Base-by-base conservation (phyloP, 768 basidiomycete genomes). In the Phanerodontia chrysosporium region DNA sequence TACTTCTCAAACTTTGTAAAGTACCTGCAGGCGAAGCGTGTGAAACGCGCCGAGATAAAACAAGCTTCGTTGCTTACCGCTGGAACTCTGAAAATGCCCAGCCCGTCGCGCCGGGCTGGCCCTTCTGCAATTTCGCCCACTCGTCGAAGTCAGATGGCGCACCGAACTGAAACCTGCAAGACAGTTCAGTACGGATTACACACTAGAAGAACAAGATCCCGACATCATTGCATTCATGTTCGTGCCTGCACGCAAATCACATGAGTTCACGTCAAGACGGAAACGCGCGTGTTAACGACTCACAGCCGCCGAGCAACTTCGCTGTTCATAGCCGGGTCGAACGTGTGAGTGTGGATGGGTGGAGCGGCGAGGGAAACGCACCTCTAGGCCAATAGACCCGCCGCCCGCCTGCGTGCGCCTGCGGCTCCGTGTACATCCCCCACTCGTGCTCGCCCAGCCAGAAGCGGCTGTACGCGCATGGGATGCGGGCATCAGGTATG, bases 291-390 rank as follows among this genome's bases (percentile, higher is more conserved):
- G 22, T 21, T 28, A 6, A 7, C 8, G 13, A 75, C 84, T 69
- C 66, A 86, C 89, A 90, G 66, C 89, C 89, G 24, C 89, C 89
- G 6, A 91, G 78, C 67, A 90, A 74, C 65, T 83, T 88, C 1
- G 73, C 87, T 89, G 36, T 22, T 22, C 5, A 5, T 3, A 25
- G 52, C n/a, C 32, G 13, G 36, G n/a, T 12, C 18, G 2, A 16
- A n/a, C n/a, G 30, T 24, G 30, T 39, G 13, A 39, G 22, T n/a
- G 9, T 30, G 25, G 4, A 42, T 16, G 25, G 22, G 24, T 35
- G 24, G 28, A 42, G 18, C 39, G 39, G 18, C 10, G 16, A 18
- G 9, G 39, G 4, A 10, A 4, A 18, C 32, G 39, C 24, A 86
- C 87, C 88, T 74, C 89, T 74, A 0, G 89, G 88, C 83, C 85